These are phyloP conservation scores for Carpinus fangiana DNA, from an alignment of 306 rosid species.

Conservation along the genomic window DNA sequence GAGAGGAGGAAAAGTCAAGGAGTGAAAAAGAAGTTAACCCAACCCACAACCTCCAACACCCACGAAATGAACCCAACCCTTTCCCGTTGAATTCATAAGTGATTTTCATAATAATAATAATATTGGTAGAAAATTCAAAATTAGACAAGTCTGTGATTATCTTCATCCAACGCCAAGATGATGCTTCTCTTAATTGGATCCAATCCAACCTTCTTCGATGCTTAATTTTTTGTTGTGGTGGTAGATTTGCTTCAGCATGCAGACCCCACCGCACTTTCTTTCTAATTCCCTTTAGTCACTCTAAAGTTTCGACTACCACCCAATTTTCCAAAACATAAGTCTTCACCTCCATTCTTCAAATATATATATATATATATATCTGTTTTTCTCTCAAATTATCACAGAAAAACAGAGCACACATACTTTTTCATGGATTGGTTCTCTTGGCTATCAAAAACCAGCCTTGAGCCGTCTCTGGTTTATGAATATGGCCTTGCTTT, in stretches of 20 bases:
- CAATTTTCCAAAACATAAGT: constrained; percentile 20
- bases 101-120: background rate
- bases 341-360: constrained; percentile 18
- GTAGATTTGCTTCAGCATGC: background rate
- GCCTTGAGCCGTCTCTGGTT: constrained; percentile 71
- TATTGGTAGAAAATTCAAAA: no score
- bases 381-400: constrained; percentile 15
- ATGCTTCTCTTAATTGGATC: no score
- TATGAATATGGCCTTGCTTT: constrained; percentile 82
- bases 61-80: no score
- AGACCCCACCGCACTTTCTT: constrained; percentile 41
- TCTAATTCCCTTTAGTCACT: constrained; percentile 49
- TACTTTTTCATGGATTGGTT: constrained; percentile 78
- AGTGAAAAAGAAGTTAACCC: no score
- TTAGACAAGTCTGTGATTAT: no score
- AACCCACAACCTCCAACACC: no score
- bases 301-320: constrained; percentile 57
- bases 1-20: no score
- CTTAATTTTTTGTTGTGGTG: no score
- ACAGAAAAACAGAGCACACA: background rate
- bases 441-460: constrained; percentile 85
- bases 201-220: no score
- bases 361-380: constrained; percentile 12
- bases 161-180: no score
- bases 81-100: background rate